phyloP scores from a whole-genome alignment of 1,284 basidiomycete genomes.

The Agroathelia rolfsii region DNA sequence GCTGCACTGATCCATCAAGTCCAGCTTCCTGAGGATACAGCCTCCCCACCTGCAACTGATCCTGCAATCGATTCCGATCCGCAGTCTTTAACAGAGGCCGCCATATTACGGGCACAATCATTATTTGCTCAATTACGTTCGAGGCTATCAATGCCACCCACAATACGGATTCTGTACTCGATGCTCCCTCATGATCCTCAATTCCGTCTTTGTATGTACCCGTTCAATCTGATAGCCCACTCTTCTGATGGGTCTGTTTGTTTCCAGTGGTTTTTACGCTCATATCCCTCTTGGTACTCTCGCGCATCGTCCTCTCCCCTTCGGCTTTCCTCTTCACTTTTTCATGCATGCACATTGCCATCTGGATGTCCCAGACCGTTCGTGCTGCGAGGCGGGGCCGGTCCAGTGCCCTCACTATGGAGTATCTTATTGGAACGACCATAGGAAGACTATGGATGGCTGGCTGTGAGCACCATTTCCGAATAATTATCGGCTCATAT shows the following conservation, averaged over 20 bases:
- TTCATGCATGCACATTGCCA: constrained; percentile 59
- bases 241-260: constrained; percentile 3
- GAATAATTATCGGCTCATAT: not conserved
- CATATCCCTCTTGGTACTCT: constrained; percentile 57
- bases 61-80: constrained; percentile 10
- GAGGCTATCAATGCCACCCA: no score
- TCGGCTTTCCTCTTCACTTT: constrained; percentile 64
- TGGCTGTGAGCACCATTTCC: constrained; percentile 48
- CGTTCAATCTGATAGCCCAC: not conserved
- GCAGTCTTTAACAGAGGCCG: constrained; percentile 4
- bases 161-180: constrained; percentile 40
- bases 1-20: constrained; percentile 71
- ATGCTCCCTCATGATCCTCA: no score
- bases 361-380: constrained; percentile 81
- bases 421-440: constrained; percentile 75
- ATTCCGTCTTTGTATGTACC: constrained; percentile 51
- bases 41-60: constrained; percentile 11
- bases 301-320: constrained; percentile 66
- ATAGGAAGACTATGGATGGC: constrained; percentile 61
- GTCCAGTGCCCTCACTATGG: constrained; percentile 54
- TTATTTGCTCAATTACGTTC: no score
- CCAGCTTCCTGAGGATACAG: constrained; percentile 66
- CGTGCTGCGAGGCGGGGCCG: constrained; percentile 66
- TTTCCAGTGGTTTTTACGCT: constrained; percentile 54
- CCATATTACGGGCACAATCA: constrained; percentile 11